phyloP scores from a whole-genome alignment of 2,329 filamentous ascomycete species.

The Trichoderma sp. region DNA sequence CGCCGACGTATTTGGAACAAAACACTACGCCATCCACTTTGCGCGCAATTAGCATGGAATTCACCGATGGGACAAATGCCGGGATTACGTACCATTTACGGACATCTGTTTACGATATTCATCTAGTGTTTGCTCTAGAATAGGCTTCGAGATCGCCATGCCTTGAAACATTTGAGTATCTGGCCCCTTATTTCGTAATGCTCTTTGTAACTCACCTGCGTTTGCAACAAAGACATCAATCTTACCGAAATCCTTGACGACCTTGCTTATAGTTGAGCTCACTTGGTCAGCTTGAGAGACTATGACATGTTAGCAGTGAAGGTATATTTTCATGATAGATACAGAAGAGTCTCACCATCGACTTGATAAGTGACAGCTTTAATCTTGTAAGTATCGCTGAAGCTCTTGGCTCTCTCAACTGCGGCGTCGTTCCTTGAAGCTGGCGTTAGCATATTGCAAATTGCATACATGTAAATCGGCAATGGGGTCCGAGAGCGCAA shows the following conservation, averaged over 20 bases:
- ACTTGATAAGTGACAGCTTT: constrained; percentile 8
- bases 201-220: not conserved
- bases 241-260: constrained; percentile 11
- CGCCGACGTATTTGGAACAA: constrained; percentile 4
- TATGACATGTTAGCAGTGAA: not conserved
- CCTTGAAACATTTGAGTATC: not conserved
- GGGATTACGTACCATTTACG: constrained; percentile 5
- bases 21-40: constrained; percentile 14
- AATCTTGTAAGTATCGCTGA: not conserved
- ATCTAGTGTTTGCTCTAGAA: constrained; percentile 7
- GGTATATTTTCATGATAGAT: no score
- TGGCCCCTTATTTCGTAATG: not conserved
- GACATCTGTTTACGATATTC: constrained; percentile 17
- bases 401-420: not conserved
- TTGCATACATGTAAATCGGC: not conserved
- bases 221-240: constrained; percentile 17
- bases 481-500: not conserved
- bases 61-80: not conserved
- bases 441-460: not conserved
- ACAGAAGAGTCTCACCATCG: not conserved
- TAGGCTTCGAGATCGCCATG: constrained; percentile 1
- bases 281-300: constrained; percentile 2
- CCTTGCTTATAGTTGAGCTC: not conserved
- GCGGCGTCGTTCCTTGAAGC: not conserved
- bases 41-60: not conserved